Conservation (phyloP, 176 grass and related monocot species). For the Lolium multiflorum region DNA sequence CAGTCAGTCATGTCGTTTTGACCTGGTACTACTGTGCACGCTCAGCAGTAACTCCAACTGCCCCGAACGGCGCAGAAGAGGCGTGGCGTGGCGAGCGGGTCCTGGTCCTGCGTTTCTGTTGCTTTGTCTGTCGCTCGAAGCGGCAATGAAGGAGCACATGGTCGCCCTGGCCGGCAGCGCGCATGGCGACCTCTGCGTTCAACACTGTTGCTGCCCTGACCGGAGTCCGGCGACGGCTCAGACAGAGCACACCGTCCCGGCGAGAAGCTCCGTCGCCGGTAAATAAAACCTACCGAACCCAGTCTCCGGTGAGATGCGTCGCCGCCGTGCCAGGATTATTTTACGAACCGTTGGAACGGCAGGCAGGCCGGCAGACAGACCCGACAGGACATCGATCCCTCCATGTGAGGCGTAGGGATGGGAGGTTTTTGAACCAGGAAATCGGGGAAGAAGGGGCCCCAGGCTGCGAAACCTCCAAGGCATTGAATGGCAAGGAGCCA, state of each 20-base stretch:
- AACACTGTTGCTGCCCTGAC: background rate
- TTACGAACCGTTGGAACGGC: no score
- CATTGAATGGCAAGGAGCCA: constrained; percentile 1
- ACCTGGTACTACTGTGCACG: background rate
- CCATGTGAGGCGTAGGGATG: background rate
- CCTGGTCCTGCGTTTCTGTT: background rate
- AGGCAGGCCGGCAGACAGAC: no score
- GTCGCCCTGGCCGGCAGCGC: background rate
- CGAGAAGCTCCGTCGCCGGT: background rate
- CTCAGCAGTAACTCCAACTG: background rate
- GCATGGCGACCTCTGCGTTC: background rate
- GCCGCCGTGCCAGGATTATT: no score
- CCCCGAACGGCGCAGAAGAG: background rate
- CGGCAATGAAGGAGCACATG: constrained; percentile 30
- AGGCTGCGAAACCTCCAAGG: background rate
- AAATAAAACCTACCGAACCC: no score
- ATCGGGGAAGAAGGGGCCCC: constrained; percentile 5
- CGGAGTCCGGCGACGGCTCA: background rate
- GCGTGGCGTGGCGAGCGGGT: background rate
- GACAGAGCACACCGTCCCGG: background rate
- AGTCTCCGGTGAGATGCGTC: no score
- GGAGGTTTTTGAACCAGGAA: background rate
- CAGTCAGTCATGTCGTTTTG: background rate
- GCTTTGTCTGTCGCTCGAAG: background rate
- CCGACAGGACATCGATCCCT: background rate